Evolutionary conservation across 129 eudicot genomes (phyloP), one percentile per base, ranked within the genome.

Genomic region (Rutidosis leptorrhynchoides): DNA sequence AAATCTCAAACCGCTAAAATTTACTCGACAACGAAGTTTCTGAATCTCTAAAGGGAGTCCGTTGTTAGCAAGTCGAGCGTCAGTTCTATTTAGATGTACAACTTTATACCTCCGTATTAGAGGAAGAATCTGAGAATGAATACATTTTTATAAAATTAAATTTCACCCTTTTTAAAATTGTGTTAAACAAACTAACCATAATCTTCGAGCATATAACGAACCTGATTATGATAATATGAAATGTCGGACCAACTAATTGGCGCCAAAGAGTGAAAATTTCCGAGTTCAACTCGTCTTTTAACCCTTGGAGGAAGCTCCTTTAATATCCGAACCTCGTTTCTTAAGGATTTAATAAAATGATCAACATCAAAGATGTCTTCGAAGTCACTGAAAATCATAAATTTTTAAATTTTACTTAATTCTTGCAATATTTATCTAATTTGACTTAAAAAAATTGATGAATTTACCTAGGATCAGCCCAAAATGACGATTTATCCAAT

Each of bases 31-130:
- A 43, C 98, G 85, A 35, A 92, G 83, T 43, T 77, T 92, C 71
- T 92, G 98, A 49, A 92, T 85, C 62, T 85, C 95, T n/a, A 85
- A 43, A 5, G 96, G 82, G 4, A 92, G 80, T 54, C 95, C 96
- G 25, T 92, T 92, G 59, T 92, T 92, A 1, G 89, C 94, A 28
- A 92, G 95, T 6, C 98, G 80, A 6, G 98, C 84, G 69, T 92
- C 98, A 0, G 98, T 88, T 60, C 94, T 82, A 35, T 87, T 92
- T 40, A 92, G 78, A 65, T 79, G 89, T 57, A 92, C 85, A 52
- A 88, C 98, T 74, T 92, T 92, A 65, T 88, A 67, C 83, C 82
- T 88, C 68, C 61, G 79, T 35, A 92, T 69, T 58, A 83, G 77
- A 27, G 87, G 87, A 77, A 87, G 95, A 68, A 87, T 84, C 95